Base-by-base conservation (phyloP, 1,284 basidiomycete species). In the Ceratobasidium sp. region DNA sequence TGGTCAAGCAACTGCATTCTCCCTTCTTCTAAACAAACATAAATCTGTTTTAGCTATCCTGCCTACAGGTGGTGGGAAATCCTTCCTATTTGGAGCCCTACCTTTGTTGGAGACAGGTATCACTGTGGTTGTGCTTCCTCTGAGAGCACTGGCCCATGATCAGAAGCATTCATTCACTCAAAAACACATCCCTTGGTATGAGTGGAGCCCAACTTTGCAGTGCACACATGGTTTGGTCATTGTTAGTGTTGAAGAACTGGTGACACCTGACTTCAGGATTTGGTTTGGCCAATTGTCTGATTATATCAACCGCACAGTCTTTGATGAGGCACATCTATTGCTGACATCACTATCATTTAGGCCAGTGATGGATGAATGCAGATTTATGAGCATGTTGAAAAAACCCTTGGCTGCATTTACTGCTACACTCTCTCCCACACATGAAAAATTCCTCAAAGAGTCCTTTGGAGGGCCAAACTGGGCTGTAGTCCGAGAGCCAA, bases 61-160 rank as follows among this genome's bases (percentile, higher is more conserved):
- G 9, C 63, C 63, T 5, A 65, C 63, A 3, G 29, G 63, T 27
- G 47, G 47, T 7, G 63, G 63, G 2, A 65, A 65, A 22, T 65
- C 63, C 15, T 17, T 65, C 2, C 47, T 65, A 8, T 65, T 65
- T 51, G 15, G 8, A 5, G 27, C n/a, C 9, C 9, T 65, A 2
- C 63, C 63, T 27, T 15, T 50, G 7, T 31, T 29, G 1, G 63
- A 65, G 47, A 6, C 14, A 17, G 63, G 63, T 17, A 51, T 65
- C 47, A 65, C 63, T 29, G n/a, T 65, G 17, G 47, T 65, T 17
- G 24, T 65, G 6, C 19, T 65, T 31, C 63, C 63, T n/a, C 29
- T 65, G 19, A 7, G 24, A 8, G 63, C 63, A 3, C n/a, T 65
- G 4, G 36, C 36, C 36, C 36, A 5, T 5, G 36, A 41, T 41